Base-by-base conservation (phyloP, 2,329 filamentous ascomycete genomes). In the Tolypocladium inflatum region DNA sequence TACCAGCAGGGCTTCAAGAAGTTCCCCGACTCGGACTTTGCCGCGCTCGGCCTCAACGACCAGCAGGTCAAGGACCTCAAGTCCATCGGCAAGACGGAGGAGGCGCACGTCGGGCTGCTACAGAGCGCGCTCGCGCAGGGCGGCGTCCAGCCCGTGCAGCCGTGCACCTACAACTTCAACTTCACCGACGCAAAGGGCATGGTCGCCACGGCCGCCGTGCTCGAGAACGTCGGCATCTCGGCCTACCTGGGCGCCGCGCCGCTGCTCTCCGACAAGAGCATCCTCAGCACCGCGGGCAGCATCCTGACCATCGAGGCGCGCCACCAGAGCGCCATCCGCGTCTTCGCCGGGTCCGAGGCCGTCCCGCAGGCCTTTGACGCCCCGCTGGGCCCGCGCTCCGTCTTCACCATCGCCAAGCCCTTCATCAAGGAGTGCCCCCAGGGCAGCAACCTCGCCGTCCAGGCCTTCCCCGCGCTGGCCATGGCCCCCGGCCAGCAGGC, bases 231-330 rank as follows among this genome's bases (percentile, higher is more conserved):
- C 59, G 87, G 87, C 71, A 80, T 90, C 38, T 87, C 85, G n/a
- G 87, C 87, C 62, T 87, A 86, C 73, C 82, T 90, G 17, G 88
- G 87, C 59, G 88, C 86, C 33, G 87, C 86, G 17, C 83, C 86
- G 5, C 77, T 90, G 38, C 72, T 91, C 61, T 78, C 80, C 52
- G 78, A 79, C 57, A 74, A 78, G 55, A 77, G 76, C 55, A 81
- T 89, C 61, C 82, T 91, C 55, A 77, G 80, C 60, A 82, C 84
- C 23, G 88, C 88, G 2, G 88, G 80, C 11, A 83, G 83, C 55
- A 91, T 91, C 69, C 80, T 89, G 51, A 88, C 87, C 30, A 80
- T 89, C 60, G 88, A 91, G 74, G 80, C 87, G 35, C 81, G 88
- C 59, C 88, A 91, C 74, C 86, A 89, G 73, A 86, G 85, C 61